phyloP scores from a whole-genome alignment of 345 rosid genomes.

The Populus tremula region DNA sequence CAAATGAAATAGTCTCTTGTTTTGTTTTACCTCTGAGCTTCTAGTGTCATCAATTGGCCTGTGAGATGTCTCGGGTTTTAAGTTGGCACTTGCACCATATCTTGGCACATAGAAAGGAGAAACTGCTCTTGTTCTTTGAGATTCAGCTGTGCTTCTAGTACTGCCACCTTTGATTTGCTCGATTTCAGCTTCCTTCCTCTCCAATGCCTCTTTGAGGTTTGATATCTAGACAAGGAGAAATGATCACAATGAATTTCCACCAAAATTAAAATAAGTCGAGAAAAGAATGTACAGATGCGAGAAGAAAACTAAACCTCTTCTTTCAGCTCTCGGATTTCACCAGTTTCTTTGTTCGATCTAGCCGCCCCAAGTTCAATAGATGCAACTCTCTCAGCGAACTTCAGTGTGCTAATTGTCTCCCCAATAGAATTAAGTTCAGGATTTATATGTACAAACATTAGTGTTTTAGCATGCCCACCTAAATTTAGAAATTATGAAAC shows the following conservation, averaged over 20 bases:
- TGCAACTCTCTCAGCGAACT: slow-evolving; percentile 95
- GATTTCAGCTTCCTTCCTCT: slow-evolving; percentile 80
- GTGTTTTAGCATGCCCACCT: slow-evolving; percentile 98
- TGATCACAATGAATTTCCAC: not conserved
- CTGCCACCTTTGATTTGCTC: slow-evolving; percentile 56
- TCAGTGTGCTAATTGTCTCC: slow-evolving; percentile 92
- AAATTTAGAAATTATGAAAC: not conserved
- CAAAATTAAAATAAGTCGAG: not conserved
- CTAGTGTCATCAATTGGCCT: slow-evolving; percentile 45
- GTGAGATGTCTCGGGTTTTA: slow-evolving; percentile 57
- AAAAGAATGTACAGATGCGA: slow-evolving; percentile 2
- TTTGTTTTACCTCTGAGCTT: slow-evolving; percentile 51
- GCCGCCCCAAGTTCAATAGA: slow-evolving; percentile 97
- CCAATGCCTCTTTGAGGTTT: slow-evolving; percentile 66
- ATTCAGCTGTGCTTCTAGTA: slow-evolving; percentile 43
- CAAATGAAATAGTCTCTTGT: not conserved
- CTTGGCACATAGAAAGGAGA: slow-evolving; percentile 78
- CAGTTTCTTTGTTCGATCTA: slow-evolving; percentile 82
- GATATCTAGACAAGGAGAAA: slow-evolving; percentile 49
- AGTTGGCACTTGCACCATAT: slow-evolving; percentile 36
- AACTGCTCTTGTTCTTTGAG: slow-evolving; percentile 72
- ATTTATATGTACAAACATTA: slow-evolving; percentile 93
- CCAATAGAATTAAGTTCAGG: slow-evolving; percentile 80
- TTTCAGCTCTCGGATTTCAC: slow-evolving; percentile 81
- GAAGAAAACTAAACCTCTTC: slow-evolving; percentile 62